These are phyloP conservation scores for Bidens hawaiensis DNA, from an alignment of 140 eudicot genomes.

Conservation along the genomic window DNA sequence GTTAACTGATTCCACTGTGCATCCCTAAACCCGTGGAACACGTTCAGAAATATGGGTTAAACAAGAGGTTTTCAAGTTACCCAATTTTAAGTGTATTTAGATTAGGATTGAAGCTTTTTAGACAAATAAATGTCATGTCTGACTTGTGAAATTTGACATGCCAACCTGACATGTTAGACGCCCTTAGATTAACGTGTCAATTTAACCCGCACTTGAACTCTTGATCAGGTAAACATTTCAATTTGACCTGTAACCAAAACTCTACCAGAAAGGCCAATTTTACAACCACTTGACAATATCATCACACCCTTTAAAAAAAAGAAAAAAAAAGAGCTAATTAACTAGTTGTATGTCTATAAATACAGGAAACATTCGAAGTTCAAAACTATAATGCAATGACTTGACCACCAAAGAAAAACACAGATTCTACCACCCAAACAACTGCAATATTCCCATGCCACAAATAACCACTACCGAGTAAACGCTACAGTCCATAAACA, in stretches of 20 bases:
- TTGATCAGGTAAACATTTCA: no score
- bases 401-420: conserved; percentile 2
- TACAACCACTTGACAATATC: background rate
- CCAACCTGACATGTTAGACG: no score
- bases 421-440: conserved; percentile 34
- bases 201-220: no score
- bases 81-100: no score
- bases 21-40: no score
- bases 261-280: background rate
- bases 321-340: background rate
- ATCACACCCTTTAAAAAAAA: background rate
- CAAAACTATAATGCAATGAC: background rate
- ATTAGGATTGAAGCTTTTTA: no score
- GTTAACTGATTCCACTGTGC: no score
- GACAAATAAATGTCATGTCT: no score
- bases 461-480: conserved; percentile 53
- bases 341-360: background rate
- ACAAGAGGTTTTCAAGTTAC: no score
- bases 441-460: conserved; percentile 46
- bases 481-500: conserved; percentile 72
- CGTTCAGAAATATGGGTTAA: no score
- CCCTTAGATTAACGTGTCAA: no score
- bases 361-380: conserved; percentile 6
- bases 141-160: no score
- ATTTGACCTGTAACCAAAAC: background rate